Evolutionary conservation across 805 yeast genomes (phyloP), one percentile per base, ranked within the genome.

Genomic region (Groenewaldozyma salmanticensis): DNA sequence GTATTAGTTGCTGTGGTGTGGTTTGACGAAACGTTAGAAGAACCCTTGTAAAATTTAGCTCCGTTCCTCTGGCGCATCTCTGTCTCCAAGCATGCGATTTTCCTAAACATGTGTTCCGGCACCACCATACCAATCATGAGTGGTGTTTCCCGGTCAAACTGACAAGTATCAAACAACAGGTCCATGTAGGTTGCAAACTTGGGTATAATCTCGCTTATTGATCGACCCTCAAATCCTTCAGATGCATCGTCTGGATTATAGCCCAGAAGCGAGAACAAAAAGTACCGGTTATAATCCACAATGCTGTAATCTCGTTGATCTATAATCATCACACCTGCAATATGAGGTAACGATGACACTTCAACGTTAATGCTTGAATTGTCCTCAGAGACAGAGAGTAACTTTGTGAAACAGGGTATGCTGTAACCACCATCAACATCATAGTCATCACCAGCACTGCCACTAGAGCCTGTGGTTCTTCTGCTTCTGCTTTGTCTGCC

Each of bases 31-130:
- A 29, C 13, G 18, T 15, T 24, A 7, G 11, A 9, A 24, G 29
- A 24, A 24, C 13, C 11, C 29, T 24, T 7, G 7, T 13, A 9
- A n/a, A n/a, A n/a, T 24, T 24, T 24, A 7, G 29, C 11, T 24
- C 29, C 13, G 24, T 20, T 6, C 13, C 21, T 11, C 13, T 15
- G 22, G 7, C 22, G 5, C 6, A 7, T 31, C 24, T 33, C 17
- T 31, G 34, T 7, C 51, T 48, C 19, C 15, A 20, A 9, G 35
- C 31, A 35, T 22, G 45, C 37, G 21, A 42, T 49, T 32, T 79
- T 77, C 47, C 96, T 71, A 63, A 90, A 87, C 56, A 82, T 81
- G 60, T 87, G 96, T 59, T 88, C 97, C 0, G 96, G 94, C 9
- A 88, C 64, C 0, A 88, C 95, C 38, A 84, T 61, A 1, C 96